Evolutionary conservation across 192 early-diverging fungal species (phyloP).

Genomic region (Linnemannia zychae): DNA sequence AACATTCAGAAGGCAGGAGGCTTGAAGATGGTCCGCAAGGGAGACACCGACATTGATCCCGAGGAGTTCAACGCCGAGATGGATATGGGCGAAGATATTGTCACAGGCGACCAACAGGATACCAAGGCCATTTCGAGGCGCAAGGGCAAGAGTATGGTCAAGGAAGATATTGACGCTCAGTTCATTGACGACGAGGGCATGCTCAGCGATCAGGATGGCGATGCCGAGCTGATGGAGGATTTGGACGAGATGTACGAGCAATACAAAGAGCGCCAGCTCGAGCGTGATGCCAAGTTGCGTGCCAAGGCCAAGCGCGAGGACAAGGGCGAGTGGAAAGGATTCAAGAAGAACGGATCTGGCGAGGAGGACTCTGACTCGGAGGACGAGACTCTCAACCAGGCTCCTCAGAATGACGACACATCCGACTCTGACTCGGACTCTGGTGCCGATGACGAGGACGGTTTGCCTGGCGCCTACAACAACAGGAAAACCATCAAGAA

Average conservation of each 20-base stretch:
- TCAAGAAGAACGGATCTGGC: slow-evolving; percentile 63
- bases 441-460: slow-evolving; percentile 61
- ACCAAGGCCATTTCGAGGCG: slow-evolving; percentile 63
- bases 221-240: slow-evolving; percentile 74
- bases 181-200: slow-evolving; percentile 39
- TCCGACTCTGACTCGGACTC: slow-evolving; percentile 56
- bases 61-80: slow-evolving; percentile 56
- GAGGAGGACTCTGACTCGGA: slow-evolving; percentile 58
- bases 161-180: slow-evolving; percentile 53
- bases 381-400: slow-evolving; percentile 23
- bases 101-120: slow-evolving; percentile 52
- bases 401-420: slow-evolving; percentile 29
- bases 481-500: slow-evolving; percentile 53
- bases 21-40: slow-evolving; percentile 66
- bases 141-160: slow-evolving; percentile 62
- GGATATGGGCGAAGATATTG: slow-evolving; percentile 61
- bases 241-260: slow-evolving; percentile 78
- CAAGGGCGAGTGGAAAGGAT: slow-evolving; percentile 78
- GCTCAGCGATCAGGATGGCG: slow-evolving; percentile 48
- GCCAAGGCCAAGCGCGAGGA: slow-evolving; percentile 79
- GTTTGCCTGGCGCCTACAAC: slow-evolving; percentile 42
- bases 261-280: slow-evolving; percentile 77
- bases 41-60: slow-evolving; percentile 63
- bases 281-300: slow-evolving; percentile 81
- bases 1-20: slow-evolving; percentile 65